Evolutionary conservation across 2,329 filamentous ascomycete species (phyloP).

Genomic region (Cytospora piceae): DNA sequence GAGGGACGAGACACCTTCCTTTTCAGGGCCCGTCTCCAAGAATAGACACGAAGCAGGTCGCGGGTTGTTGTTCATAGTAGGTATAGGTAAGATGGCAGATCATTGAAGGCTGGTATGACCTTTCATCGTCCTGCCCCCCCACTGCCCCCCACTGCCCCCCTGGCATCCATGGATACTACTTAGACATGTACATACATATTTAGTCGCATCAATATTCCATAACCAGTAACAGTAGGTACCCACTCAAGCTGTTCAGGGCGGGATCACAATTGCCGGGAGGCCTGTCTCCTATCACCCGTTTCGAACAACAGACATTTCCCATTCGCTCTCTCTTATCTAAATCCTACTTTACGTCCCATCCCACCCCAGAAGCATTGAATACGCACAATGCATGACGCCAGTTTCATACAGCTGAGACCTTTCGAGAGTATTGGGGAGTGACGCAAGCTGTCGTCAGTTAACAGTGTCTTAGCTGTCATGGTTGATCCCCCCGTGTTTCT

Average conservation of each 20-base stretch:
- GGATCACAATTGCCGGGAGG: slow-evolving; percentile 23
- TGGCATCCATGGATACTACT: not conserved
- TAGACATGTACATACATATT: not conserved
- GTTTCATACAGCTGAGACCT: slow-evolving; percentile 8
- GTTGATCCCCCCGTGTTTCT: not conserved
- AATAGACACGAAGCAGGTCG: slow-evolving; percentile 17
- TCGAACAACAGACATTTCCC: slow-evolving; percentile 11
- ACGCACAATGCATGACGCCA: slow-evolving; percentile 28
- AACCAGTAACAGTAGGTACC: not conserved
- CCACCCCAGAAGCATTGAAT: slow-evolving; percentile 10
- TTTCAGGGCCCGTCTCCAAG: not conserved
- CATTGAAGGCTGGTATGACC: not conserved
- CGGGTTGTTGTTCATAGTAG: not conserved
- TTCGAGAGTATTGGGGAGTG: slow-evolving; percentile 6
- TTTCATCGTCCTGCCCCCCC: not conserved
- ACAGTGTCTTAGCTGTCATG: slow-evolving; percentile 12
- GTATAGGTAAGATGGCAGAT: not conserved
- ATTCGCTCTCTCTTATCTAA: slow-evolving; percentile 12
- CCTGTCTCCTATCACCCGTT: slow-evolving; percentile 11
- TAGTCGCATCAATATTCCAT: not conserved
- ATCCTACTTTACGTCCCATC: slow-evolving; percentile 22
- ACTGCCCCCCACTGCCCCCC: not conserved
- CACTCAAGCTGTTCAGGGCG: not conserved
- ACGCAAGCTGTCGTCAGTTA: slow-evolving; percentile 27
- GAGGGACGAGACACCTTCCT: slow-evolving; percentile 4